Base-by-base conservation (phyloP, 2,329 filamentous ascomycete genomes). In the Aulographum hederae region DNA sequence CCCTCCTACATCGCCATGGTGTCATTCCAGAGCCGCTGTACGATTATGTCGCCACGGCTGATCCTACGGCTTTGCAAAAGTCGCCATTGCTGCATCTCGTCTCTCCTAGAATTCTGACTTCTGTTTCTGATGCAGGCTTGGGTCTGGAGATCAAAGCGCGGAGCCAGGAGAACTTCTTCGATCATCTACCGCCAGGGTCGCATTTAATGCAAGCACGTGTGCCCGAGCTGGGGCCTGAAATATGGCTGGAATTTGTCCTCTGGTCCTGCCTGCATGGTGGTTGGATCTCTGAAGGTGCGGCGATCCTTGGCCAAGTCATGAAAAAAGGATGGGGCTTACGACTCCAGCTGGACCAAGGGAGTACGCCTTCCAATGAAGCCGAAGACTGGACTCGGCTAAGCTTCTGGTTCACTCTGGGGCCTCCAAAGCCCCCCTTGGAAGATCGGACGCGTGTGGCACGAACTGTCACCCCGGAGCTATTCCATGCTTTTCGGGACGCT, bases 391-490 rank as follows among this genome's bases (percentile, higher is more conserved):
- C 33, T 8, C 14, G 14, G 10, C 18, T 6, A 10, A 6, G 29
- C 14, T 31, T 10, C 29, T 25, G 8, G 21, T 8, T 25, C 8
- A 8, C 8, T 8, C 8, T 25, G 21, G 21, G n/a, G 21, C 8
- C 8, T 6, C 6, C 17, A 21, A 31, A 30, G 8, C 18, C 19
- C 18, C 4, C 21, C 4, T 35, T 32, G 6, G 26, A n/a, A n/a
- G n/a, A n/a, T 18, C 16, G 27, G 29, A 12, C 11, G 18, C 4
- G 15, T 25, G 52, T 58, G 6, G 46, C 48, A 23, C 48, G 54
- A 31, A 70, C 64, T 0, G 60, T 75, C 41, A 73, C 67, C 41
- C 55, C 56, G 26, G 70, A 75, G 46, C 58, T 73, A 8, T 57
- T 73, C 17, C 52, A 60, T 32, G 62, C 65, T 4, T 57, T 70